These are phyloP conservation scores for Closterium sp. DNA, from an alignment of 139 green algal species.

Conservation along the genomic window DNA sequence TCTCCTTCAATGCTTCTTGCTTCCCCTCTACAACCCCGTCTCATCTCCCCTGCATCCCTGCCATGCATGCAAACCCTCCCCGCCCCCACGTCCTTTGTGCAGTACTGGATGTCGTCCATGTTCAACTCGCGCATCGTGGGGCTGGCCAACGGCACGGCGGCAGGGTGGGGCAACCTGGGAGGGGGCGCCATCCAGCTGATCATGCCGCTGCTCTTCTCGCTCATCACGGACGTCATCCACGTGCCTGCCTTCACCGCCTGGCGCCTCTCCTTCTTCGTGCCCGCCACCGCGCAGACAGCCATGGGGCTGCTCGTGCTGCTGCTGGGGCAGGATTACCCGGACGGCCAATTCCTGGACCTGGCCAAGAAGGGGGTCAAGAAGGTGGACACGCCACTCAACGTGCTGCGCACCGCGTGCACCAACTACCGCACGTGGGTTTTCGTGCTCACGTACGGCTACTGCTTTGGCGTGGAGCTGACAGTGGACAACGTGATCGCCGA, in stretches of 20 bases:
- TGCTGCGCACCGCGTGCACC: constrained; percentile 57
- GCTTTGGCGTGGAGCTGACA: constrained; percentile 78
- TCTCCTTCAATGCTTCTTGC: background rate
- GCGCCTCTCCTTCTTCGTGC: constrained; percentile 87
- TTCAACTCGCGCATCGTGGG: constrained; percentile 85
- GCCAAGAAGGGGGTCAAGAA: constrained; percentile 59
- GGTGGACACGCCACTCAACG: constrained; percentile 28
- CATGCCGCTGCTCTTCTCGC: constrained; percentile 83
- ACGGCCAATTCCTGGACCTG: constrained; percentile 78
- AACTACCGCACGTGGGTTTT: constrained; percentile 75
- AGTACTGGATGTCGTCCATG: constrained; percentile 74
- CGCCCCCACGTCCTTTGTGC: background rate
- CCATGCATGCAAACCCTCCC: background rate
- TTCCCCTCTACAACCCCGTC: background rate
- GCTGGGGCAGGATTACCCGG: constrained; percentile 72
- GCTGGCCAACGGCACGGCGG: constrained; percentile 80
- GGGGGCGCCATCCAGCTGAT: constrained; percentile 76
- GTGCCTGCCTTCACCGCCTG: constrained; percentile 67
- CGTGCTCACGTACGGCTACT: constrained; percentile 68
- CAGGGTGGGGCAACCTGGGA: constrained; percentile 80
- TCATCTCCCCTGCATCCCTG: background rate
- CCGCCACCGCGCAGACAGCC: constrained; percentile 66
- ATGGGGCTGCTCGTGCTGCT: constrained; percentile 56
- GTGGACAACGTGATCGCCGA: constrained; percentile 73
- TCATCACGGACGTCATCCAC: constrained; percentile 46